phyloP scores from a whole-genome alignment of 2,329 filamentous ascomycete genomes.

The Karstenula rhodostoma region DNA sequence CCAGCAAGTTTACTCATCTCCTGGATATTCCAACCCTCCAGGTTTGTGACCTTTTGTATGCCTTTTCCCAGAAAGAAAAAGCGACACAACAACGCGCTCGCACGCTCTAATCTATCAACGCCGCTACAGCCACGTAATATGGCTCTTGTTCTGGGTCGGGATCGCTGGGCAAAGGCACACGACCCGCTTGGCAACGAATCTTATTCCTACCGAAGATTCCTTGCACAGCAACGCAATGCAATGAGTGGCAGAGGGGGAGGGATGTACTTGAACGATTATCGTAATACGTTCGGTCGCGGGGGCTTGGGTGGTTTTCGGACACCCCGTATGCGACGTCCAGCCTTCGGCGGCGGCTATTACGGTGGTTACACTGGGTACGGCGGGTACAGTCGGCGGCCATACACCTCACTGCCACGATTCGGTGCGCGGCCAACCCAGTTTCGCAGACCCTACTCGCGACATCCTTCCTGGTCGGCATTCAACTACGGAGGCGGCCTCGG shows the following conservation, averaged over 20 bases:
- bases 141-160: neutral
- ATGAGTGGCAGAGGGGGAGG: neutral
- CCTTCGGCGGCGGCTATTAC: constrained; percentile 2
- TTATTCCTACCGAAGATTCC: neutral
- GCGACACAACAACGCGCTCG: constrained; percentile 1
- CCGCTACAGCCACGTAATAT: neutral
- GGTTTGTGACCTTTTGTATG: constrained; percentile 1
- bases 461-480: neutral
- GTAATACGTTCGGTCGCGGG: neutral
- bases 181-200: neutral
- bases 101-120: neutral
- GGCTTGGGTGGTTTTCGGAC: constrained; percentile 2
- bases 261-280: neutral
- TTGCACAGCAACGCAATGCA: neutral
- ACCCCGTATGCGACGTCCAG: neutral
- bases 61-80: neutral
- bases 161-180: neutral
- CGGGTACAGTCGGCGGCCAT: constrained; percentile 1
- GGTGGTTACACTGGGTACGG: constrained; percentile 10
- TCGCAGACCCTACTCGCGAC: constrained; percentile 5
- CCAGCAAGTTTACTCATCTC: neutral
- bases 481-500: neutral
- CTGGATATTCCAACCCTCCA: neutral
- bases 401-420: neutral
- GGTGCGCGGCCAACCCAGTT: constrained; percentile 1